phyloP scores from a whole-genome alignment of 257 asterid genomes.

The Parsonsia alboflavescens region DNA sequence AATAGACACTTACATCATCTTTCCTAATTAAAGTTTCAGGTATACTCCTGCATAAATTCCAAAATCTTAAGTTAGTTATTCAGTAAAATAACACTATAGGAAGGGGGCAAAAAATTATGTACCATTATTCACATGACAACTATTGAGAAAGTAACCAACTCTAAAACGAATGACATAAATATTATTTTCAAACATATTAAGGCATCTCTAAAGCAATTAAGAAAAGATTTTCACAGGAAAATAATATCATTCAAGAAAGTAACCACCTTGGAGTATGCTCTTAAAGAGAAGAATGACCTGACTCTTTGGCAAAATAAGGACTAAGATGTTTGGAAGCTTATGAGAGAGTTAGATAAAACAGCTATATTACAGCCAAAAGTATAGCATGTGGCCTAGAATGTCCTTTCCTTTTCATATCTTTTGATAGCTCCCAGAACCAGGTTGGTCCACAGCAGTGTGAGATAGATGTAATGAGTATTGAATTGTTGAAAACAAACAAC shows the following conservation, averaged over 20 bases:
- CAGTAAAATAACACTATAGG: neutral
- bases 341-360: neutral
- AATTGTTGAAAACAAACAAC: neutral
- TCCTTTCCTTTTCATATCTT: neutral
- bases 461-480: neutral
- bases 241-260: neutral
- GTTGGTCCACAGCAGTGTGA: neutral
- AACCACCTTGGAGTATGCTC: neutral
- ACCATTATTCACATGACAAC: neutral
- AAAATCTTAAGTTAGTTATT: conserved; percentile 12
- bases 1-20: conserved; percentile 61
- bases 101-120: neutral
- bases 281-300: neutral
- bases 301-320: neutral
- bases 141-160: neutral
- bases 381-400: neutral
- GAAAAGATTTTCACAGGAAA: neutral
- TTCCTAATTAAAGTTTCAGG: conserved; percentile 69
- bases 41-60: conserved; percentile 45
- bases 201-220: neutral
- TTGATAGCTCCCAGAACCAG: neutral
- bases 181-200: neutral
- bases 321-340: neutral
- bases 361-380: neutral
- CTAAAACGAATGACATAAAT: neutral